A percentile compares a stretch with the other conserved stretches of the same genome.
Conservation (phyloP, 768 basidiomycete species). For the Pisolithus albus region DNA sequence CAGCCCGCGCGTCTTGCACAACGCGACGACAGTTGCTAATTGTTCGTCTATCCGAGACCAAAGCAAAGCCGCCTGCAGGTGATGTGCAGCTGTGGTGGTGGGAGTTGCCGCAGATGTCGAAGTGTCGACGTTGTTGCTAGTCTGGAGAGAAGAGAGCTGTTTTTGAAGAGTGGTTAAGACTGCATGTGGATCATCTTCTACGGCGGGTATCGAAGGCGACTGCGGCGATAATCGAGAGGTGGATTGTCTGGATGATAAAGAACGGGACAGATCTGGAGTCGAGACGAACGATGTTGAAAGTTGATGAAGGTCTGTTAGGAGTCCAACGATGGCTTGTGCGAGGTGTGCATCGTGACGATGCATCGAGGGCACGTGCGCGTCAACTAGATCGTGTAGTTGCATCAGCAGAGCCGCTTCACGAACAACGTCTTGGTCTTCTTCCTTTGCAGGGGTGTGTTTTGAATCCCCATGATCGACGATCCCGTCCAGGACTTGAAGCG, state of each 20-base stretch:
- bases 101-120: constrained; percentile 3
- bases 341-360: constrained; percentile 51
- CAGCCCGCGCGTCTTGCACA: constrained; percentile 55
- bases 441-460: neutral
- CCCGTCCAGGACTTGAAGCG: constrained; percentile 11
- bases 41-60: constrained; percentile 74
- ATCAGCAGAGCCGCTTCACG: constrained; percentile 48
- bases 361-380: constrained; percentile 38
- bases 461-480: neutral
- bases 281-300: constrained; percentile 35
- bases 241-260: neutral
- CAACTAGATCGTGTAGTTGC: constrained; percentile 54
- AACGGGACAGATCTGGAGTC: constrained; percentile 3
- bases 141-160: constrained; percentile 61
- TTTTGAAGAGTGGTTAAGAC: constrained; percentile 57
- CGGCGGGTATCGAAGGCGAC: constrained; percentile 3
- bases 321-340: constrained; percentile 59
- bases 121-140: constrained; percentile 13
- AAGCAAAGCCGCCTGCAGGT: constrained; percentile 56
- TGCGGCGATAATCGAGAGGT: constrained; percentile 2
- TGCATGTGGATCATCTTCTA: constrained; percentile 24
- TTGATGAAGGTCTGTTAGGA: constrained; percentile 62
- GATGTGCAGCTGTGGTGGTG: constrained; percentile 36
- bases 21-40: constrained; percentile 57
- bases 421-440: constrained; percentile 33